Evolutionary conservation across 495 filamentous ascomycete species (phyloP), one percentile per base, ranked within the genome.

Genomic region (Xeromyces bisporus): DNA sequence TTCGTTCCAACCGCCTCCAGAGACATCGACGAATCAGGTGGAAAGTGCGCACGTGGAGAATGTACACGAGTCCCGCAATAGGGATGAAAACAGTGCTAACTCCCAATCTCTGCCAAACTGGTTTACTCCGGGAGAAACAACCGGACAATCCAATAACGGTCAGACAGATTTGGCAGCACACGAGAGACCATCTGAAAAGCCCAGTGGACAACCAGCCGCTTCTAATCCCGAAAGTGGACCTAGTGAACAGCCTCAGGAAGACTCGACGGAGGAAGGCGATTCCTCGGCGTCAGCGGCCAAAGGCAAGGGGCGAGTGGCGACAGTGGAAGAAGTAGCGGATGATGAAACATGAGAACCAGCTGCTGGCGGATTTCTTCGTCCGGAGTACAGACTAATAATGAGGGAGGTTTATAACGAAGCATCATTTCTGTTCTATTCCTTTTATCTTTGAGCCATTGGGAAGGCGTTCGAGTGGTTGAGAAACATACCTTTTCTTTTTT

Each of bases 321-420:
- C 63, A 2, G 64, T 69, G 4, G 65, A 69, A 43, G 64, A 69
- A 31, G 44, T 40, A 23, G 45, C 20, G 1, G 64, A 65, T 12
- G 63, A 64, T 23, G 55, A 55, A 16, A 43, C 36, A 23, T 48
- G 36, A 42, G 43, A 4, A 14, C 16, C 15, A n/a, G 6, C 3
- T 28, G 26, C 3, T 14, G 15, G 6, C 2, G 11, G 15, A 7
- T 15, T 3, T 15, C 28, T 18, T 29, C 15, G 26, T 8, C 28
- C n/a, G n/a, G n/a, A n/a, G n/a, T n/a, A n/a, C n/a, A n/a, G n/a
- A n/a, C n/a, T n/a, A n/a, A n/a, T n/a, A n/a, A n/a, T n/a, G n/a
- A n/a, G n/a, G n/a, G n/a, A n/a, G n/a, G n/a, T n/a, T n/a, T n/a
- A n/a, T n/a, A n/a, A n/a, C n/a, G n/a, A n/a, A n/a, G n/a, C n/a